Evolutionary conservation across 2,329 filamentous ascomycete genomes (phyloP).

Genomic region (Paramyrothecium sp.): DNA sequence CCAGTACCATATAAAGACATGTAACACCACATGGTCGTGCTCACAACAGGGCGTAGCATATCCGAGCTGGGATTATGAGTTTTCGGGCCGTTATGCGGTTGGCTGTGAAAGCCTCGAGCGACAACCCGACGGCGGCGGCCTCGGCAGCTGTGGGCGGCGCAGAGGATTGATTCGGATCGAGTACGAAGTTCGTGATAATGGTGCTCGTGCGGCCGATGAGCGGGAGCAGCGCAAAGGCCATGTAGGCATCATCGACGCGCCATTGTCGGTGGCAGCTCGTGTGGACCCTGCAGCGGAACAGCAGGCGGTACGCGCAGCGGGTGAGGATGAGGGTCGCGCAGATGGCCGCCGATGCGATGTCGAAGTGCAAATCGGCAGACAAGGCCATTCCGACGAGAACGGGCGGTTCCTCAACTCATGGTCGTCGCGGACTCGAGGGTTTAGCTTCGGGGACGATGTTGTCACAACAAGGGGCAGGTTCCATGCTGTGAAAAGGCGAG

Average conservation of each 20-base stretch:
- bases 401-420: neutral
- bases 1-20: neutral
- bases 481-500: too few species aligned
- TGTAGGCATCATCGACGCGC: conserved; percentile 29
- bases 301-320: conserved; percentile 23
- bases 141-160: conserved; percentile 15
- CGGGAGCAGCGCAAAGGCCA: conserved; percentile 26
- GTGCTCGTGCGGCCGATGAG: conserved; percentile 22
- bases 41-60: conserved; percentile 28
- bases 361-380: conserved; percentile 22
- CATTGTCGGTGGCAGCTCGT: conserved; percentile 25
- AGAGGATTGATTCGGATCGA: conserved; percentile 24
- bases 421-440: neutral
- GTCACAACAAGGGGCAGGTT: too few species aligned
- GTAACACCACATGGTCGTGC: neutral
- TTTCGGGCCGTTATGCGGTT: conserved; percentile 22
- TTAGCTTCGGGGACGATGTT: neutral
- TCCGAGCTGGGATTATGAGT: conserved; percentile 22
- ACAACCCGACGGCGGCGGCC: conserved; percentile 11
- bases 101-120: conserved; percentile 11
- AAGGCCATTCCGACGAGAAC: conserved; percentile 11
- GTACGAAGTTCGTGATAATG: conserved; percentile 19
- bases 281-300: conserved; percentile 23
- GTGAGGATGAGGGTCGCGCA: conserved; percentile 24
- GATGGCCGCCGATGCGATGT: conserved; percentile 21